A percentile compares a stretch with the other conserved stretches of the same genome.
Evolutionary conservation across 495 filamentous ascomycete species (phyloP).

Genomic region (Schizothecium vesticola): DNA sequence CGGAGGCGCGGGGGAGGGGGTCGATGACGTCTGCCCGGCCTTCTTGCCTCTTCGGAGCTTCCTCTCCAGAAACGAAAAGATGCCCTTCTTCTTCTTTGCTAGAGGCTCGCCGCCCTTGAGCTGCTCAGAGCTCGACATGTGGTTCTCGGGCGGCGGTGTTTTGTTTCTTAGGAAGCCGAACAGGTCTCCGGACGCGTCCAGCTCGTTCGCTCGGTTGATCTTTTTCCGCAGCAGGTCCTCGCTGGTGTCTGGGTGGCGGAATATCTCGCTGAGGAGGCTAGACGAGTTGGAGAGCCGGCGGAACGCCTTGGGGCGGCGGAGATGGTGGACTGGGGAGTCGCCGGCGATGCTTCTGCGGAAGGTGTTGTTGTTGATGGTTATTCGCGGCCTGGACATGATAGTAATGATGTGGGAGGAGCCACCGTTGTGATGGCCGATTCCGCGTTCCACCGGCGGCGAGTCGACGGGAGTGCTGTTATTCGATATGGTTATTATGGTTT

Average conservation of each 20-base stretch:
- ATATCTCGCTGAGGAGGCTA: conserved; percentile 23
- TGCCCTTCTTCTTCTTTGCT: conserved; percentile 9
- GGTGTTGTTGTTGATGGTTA: background rate
- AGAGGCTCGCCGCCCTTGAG: background rate
- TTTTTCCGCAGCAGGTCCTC: conserved; percentile 15
- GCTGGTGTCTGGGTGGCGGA: conserved; percentile 19
- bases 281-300: conserved; percentile 18
- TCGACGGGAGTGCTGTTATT: background rate
- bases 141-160: conserved; percentile 33
- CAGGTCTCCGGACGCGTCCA: conserved; percentile 23
- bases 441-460: background rate
- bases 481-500: conserved; percentile 8
- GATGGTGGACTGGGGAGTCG: conserved; percentile 9
- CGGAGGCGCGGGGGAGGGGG: conserved; percentile 5
- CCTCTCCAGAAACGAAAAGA: conserved; percentile 5
- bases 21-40: background rate
- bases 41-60: conserved; percentile 9
- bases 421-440: background rate
- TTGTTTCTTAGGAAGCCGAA: conserved; percentile 40
- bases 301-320: conserved; percentile 15
- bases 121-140: conserved; percentile 33
- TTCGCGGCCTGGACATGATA: background rate
- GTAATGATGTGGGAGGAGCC: background rate
- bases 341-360: background rate
- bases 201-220: conserved; percentile 21